Evolutionary conservation across 1,284 basidiomycete genomes (phyloP).

Genomic region (Melampsora larici-populina): DNA sequence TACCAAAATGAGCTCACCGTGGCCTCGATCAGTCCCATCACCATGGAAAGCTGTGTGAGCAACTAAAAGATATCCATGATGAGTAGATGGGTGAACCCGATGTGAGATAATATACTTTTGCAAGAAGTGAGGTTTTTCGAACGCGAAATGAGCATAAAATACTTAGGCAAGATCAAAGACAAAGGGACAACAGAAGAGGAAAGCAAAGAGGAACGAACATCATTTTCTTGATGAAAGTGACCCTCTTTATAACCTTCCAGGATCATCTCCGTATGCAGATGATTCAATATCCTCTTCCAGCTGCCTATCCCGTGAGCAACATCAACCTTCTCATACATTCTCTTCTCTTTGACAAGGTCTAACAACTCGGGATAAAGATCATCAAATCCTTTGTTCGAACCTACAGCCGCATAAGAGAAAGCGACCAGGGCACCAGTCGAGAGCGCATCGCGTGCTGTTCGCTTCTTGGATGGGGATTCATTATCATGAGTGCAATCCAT

Average conservation of each 20-base stretch:
- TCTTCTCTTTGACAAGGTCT: conserved; percentile 76
- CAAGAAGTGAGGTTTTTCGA: not conserved
- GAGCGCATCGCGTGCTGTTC: conserved; percentile 86
- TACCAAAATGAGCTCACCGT: conserved; percentile 58
- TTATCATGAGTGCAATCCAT: conserved; percentile 96
- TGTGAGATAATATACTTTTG: conserved; percentile 82
- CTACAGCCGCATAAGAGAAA: conserved; percentile 78
- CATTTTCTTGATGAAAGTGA: conserved; percentile 89
- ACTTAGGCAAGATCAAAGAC: conserved; percentile 37
- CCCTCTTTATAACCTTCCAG: conserved; percentile 76
- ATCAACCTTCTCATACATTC: conserved; percentile 65
- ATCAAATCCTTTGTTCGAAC: conserved; percentile 91
- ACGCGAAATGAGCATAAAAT: not conserved
- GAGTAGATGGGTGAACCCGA: conserved; percentile 81
- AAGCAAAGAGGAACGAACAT: conserved; percentile 61
- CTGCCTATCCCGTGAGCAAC: conserved; percentile 63
- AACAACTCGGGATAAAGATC: conserved; percentile 90
- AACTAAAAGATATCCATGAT: conserved; percentile 83
- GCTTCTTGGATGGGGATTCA: conserved; percentile 79
- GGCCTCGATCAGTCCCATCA: conserved; percentile 72
- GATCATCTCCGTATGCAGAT: conserved; percentile 83
- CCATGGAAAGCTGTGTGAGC: conserved; percentile 83
- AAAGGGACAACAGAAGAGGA: conserved; percentile 10
- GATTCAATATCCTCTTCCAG: conserved; percentile 78
- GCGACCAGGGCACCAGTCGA: conserved; percentile 81